These are phyloP conservation scores for Glaciozyma antarctica DNA, from an alignment of 768 basidiomycete species.

Conservation along the genomic window DNA sequence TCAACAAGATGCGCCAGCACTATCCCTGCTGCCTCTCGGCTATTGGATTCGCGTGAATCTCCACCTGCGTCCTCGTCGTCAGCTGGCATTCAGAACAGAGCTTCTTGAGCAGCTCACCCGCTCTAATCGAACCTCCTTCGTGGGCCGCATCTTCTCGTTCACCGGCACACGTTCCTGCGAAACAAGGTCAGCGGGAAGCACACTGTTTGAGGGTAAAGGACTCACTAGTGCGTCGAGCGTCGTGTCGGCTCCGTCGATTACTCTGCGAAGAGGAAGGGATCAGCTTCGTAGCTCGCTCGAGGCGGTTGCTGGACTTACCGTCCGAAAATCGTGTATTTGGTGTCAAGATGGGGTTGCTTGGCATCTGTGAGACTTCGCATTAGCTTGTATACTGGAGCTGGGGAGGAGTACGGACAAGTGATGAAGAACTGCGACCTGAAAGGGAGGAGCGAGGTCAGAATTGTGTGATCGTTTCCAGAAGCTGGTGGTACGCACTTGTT, in stretches of 20 bases:
- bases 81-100: not conserved
- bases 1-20: not conserved
- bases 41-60: constrained; percentile 90
- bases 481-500: constrained; percentile 52
- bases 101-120: constrained; percentile 48
- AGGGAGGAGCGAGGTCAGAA: not conserved
- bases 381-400: not conserved
- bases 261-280: constrained; percentile 40
- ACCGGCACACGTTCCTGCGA: constrained; percentile 53
- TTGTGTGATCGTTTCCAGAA: not conserved
- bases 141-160: constrained; percentile 76
- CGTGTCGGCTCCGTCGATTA: constrained; percentile 95
- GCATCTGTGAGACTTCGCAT: constrained; percentile 49
- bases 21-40: constrained; percentile 48
- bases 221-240: constrained; percentile 90
- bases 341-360: constrained; percentile 88
- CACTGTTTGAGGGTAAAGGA: not conserved
- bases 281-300: not conserved
- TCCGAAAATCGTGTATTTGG: constrained; percentile 82
- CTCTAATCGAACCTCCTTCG: constrained; percentile 71
- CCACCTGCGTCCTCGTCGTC: constrained; percentile 36
- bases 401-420: constrained; percentile 17
- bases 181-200: not conserved
- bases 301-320: constrained; percentile 42
- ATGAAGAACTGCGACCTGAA: constrained; percentile 45